These are phyloP conservation scores for Microbotryum intermedium DNA, from an alignment of 1,284 basidiomycete species.

Conservation along the genomic window DNA sequence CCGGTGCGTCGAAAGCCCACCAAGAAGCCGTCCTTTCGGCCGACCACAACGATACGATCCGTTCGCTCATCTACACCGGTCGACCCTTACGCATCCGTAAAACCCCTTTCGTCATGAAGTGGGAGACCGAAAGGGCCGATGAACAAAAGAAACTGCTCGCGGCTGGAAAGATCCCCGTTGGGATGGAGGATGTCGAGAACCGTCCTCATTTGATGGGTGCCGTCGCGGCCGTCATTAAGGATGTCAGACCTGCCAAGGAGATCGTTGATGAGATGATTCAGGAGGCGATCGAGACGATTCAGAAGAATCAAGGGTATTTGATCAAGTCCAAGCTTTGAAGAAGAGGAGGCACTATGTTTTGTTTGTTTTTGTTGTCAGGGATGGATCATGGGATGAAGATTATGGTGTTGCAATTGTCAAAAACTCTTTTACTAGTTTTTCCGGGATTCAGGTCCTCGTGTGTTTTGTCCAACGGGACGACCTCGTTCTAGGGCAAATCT, in stretches of 20 bases:
- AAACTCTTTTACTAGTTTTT: too few relatives aligned
- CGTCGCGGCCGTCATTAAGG: constrained; percentile 66
- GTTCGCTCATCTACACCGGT: constrained; percentile 77
- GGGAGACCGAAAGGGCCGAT: constrained; percentile 58
- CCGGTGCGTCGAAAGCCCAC: constrained; percentile 69
- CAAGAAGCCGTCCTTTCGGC: constrained; percentile 54
- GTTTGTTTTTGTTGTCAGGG: too few relatives aligned
- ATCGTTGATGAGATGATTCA: constrained; percentile 74
- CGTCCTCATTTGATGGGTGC: constrained; percentile 51
- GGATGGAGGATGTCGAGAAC: constrained; percentile 49
- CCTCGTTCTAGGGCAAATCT: too few relatives aligned
- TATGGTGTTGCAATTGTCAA: too few relatives aligned
- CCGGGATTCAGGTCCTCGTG: too few relatives aligned
- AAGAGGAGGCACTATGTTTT: too few relatives aligned
- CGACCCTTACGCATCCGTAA: constrained; percentile 73
- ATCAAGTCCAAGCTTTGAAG: constrained; percentile 34
- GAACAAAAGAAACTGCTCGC: constrained; percentile 69
- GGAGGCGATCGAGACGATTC: constrained; percentile 52
- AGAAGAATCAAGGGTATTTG: constrained; percentile 39
- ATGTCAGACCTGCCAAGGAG: constrained; percentile 63
- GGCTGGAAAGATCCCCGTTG: constrained; percentile 61
- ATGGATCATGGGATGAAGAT: too few relatives aligned
- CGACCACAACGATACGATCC: constrained; percentile 53
- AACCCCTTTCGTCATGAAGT: constrained; percentile 59
- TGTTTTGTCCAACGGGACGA: too few relatives aligned